Conservation (phyloP, 2,329 filamentous ascomycete species). For the Cladosporium phlei region DNA sequence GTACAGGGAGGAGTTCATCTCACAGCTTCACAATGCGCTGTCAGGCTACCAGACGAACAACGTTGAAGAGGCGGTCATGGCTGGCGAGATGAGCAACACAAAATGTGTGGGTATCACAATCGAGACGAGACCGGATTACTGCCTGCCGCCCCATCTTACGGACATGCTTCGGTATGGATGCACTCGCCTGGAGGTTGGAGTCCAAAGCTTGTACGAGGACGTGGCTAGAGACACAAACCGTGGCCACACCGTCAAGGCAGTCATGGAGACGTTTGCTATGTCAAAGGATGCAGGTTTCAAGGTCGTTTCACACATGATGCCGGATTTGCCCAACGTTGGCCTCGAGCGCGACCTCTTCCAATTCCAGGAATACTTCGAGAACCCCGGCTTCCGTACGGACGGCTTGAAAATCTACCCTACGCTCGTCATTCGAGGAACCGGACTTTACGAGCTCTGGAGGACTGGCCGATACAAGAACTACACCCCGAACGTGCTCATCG, state of each 20-base stretch:
- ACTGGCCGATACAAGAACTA: slow-evolving; percentile 98
- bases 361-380: slow-evolving; percentile 97
- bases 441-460: slow-evolving; percentile 94
- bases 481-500: slow-evolving; percentile 92
- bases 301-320: slow-evolving; percentile 99
- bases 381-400: slow-evolving; percentile 90
- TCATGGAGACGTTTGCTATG: slow-evolving; percentile 94
- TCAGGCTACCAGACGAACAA: slow-evolving; percentile 92
- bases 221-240: slow-evolving; percentile 97
- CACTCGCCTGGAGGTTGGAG: slow-evolving; percentile 87
- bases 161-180: slow-evolving; percentile 98
- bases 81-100: slow-evolving; percentile 91
- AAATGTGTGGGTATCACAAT: slow-evolving; percentile 99
- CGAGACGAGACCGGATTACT: slow-evolving; percentile 95
- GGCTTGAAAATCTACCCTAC: slow-evolving; percentile 98
- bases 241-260: slow-evolving; percentile 90
- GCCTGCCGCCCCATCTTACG: slow-evolving; percentile 87
- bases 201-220: slow-evolving; percentile 95
- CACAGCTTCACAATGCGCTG: slow-evolving; percentile 91
- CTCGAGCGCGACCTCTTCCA: slow-evolving; percentile 98
- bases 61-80: slow-evolving; percentile 91
- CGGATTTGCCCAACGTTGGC: slow-evolving; percentile 92
- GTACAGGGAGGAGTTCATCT: slow-evolving; percentile 90
- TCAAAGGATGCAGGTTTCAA: slow-evolving; percentile 98
- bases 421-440: slow-evolving; percentile 91